Conservation (phyloP, 805 yeast species). For the Saccharomycodes ludwigii region DNA sequence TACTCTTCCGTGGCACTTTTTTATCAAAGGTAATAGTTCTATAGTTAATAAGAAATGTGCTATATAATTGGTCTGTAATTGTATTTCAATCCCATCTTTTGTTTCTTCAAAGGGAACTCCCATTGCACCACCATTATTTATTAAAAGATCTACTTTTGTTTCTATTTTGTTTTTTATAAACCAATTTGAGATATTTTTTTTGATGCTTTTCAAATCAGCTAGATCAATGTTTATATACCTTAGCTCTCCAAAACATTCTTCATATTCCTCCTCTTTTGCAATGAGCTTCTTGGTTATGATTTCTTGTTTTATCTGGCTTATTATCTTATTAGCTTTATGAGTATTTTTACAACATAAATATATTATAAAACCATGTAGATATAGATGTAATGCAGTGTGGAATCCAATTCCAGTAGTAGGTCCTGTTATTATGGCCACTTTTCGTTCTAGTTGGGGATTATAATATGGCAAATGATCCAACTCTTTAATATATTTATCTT, state of each 20-base stretch:
- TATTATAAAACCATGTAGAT: slow-evolving; percentile 65
- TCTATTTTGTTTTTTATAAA: slow-evolving; percentile 37
- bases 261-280: slow-evolving; percentile 7
- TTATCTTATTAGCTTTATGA: slow-evolving; percentile 42
- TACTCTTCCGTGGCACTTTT: slow-evolving; percentile 32
- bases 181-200: too few relatives aligned
- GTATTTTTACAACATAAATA: slow-evolving; percentile 64
- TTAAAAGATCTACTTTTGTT: slow-evolving; percentile 40
- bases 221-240: slow-evolving; percentile 45
- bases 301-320: slow-evolving; percentile 33
- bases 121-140: slow-evolving; percentile 68
- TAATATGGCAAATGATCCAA: slow-evolving; percentile 48
- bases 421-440: slow-evolving; percentile 66
- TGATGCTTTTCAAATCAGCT: slow-evolving; percentile 33
- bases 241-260: slow-evolving; percentile 33
- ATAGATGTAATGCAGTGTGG: slow-evolving; percentile 61
- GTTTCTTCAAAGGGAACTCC: slow-evolving; percentile 60
- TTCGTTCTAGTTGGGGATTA: slow-evolving; percentile 40
- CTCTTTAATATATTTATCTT: slow-evolving; percentile 17
- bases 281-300: slow-evolving; percentile 8
- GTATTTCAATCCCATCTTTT: slow-evolving; percentile 63
- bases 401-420: slow-evolving; percentile 78
- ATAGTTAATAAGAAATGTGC: slow-evolving; percentile 65
- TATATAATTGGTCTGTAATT: slow-evolving; percentile 65
- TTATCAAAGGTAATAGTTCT: slow-evolving; percentile 41